Percentiles rank a stretch among this genome's conserved stretches.
Evolutionary conservation across 2,329 filamentous ascomycete species (phyloP).

Genomic region (Beauveria varroae): DNA sequence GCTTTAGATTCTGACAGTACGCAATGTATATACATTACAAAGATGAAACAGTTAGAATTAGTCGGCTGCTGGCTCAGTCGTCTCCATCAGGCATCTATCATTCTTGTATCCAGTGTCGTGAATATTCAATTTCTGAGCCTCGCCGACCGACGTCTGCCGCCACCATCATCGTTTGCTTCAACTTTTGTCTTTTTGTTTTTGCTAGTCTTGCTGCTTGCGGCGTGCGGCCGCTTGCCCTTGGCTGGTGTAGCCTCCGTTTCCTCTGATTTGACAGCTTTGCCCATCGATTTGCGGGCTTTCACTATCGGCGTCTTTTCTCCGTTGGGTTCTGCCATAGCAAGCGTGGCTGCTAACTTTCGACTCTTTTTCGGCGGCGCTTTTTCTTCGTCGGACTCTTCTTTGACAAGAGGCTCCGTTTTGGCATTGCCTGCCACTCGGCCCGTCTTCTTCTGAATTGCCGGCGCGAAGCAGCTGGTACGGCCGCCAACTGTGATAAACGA

Average conservation of each 20-base stretch:
- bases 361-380: slow-evolving; percentile 19
- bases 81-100: background rate
- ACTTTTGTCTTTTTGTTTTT: slow-evolving; percentile 13
- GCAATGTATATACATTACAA: background rate
- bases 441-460: slow-evolving; percentile 75
- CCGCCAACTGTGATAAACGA: slow-evolving; percentile 84
- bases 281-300: slow-evolving; percentile 18
- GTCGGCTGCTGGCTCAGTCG: background rate
- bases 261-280: slow-evolving; percentile 3
- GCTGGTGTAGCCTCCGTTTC: slow-evolving; percentile 17
- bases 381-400: slow-evolving; percentile 22
- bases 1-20: background rate
- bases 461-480: slow-evolving; percentile 83
- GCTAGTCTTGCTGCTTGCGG: slow-evolving; percentile 16
- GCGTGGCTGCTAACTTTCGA: slow-evolving; percentile 14
- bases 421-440: slow-evolving; percentile 33
- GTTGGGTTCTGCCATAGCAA: slow-evolving; percentile 20
- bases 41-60: background rate
- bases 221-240: slow-evolving; percentile 16
- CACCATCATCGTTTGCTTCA: background rate
- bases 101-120: background rate
- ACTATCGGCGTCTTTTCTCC: slow-evolving; percentile 18
- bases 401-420: slow-evolving; percentile 33
- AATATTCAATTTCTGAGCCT: slow-evolving; percentile 17
- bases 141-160: slow-evolving; percentile 21